Conservation (phyloP, 805 yeast species). For the Metschnikowia dekortorum region DNA sequence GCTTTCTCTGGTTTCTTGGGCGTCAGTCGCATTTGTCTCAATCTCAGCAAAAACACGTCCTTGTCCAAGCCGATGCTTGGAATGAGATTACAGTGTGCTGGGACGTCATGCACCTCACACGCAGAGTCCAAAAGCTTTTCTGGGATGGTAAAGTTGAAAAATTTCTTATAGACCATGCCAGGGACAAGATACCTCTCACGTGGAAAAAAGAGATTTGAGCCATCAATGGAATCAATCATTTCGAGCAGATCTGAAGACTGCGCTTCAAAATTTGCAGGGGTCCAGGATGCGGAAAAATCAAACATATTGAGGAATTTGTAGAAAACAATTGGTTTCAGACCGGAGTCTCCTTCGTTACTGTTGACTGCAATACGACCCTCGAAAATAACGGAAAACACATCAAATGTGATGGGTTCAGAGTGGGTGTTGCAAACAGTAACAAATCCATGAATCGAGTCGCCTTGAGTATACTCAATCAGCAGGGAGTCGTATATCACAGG, state of each 20-base stretch:
- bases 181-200: conserved; percentile 23
- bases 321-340: conserved; percentile 20
- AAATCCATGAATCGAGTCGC: conserved; percentile 25
- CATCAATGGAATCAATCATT: conserved; percentile 30
- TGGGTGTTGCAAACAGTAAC: conserved; percentile 20
- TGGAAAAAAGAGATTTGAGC: conserved; percentile 24
- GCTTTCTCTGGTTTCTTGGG: conserved; percentile 7
- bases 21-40: conserved; percentile 14
- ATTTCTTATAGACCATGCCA: conserved; percentile 27
- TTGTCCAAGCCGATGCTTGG: conserved; percentile 26
- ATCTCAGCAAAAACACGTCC: conserved; percentile 21
- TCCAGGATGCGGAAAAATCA: conserved; percentile 29
- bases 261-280: conserved; percentile 20
- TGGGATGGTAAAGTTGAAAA: conserved; percentile 38
- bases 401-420: conserved; percentile 19
- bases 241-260: conserved; percentile 3
- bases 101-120: conserved; percentile 23
- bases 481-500: conserved; percentile 22
- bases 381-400: conserved; percentile 26
- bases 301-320: conserved; percentile 30
- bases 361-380: conserved; percentile 26
- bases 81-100: conserved; percentile 21
- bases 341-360: conserved; percentile 14
- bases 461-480: conserved; percentile 22
- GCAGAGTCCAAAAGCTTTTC: conserved; percentile 28